A percentile compares a stretch with the other conserved stretches of the same genome.
Conservation (phyloP, 192 early-diverging fungal genomes). For the Pecoramyces ruminantium region DNA sequence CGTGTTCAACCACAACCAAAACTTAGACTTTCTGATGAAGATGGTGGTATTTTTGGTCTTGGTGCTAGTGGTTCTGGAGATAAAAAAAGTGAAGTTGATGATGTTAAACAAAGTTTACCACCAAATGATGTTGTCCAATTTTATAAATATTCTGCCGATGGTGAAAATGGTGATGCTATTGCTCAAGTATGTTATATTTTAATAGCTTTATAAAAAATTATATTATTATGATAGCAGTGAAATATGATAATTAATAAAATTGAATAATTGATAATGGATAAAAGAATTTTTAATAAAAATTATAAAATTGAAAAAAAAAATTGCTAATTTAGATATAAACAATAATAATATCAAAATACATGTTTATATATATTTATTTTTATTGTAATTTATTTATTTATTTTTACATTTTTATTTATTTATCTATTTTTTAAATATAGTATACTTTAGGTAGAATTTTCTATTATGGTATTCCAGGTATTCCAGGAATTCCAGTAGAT, state of each 20-base stretch:
- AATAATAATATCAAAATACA: too few relatives aligned
- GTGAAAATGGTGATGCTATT: background rate
- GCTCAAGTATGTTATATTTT: background rate
- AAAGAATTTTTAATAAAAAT: too few relatives aligned
- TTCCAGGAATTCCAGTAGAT: slow-evolving; percentile 23
- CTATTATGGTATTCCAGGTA: background rate
- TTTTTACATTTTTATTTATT: too few relatives aligned
- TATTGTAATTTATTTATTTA: too few relatives aligned
- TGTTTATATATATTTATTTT: too few relatives aligned
- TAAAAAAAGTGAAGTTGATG: slow-evolving; percentile 15
- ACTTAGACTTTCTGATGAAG: slow-evolving; percentile 49
- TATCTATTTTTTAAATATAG: background rate
- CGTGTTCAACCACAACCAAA: slow-evolving; percentile 46
- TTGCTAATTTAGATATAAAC: too few relatives aligned
- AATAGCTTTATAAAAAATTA: too few relatives aligned
- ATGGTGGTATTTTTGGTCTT: slow-evolving; percentile 74
- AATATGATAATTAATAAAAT: too few relatives aligned
- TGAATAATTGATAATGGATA: too few relatives aligned
- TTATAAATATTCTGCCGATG: background rate
- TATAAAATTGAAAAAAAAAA: too few relatives aligned
- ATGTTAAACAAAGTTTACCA: slow-evolving; percentile 70
- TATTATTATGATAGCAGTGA: too few relatives aligned
- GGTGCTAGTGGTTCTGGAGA: slow-evolving; percentile 35
- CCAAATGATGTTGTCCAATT: slow-evolving; percentile 1
- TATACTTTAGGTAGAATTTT: background rate